Evolutionary conservation across 108 stramenopile genomes (phyloP).

Genomic region (Pseudonitzschia multistriata): DNA sequence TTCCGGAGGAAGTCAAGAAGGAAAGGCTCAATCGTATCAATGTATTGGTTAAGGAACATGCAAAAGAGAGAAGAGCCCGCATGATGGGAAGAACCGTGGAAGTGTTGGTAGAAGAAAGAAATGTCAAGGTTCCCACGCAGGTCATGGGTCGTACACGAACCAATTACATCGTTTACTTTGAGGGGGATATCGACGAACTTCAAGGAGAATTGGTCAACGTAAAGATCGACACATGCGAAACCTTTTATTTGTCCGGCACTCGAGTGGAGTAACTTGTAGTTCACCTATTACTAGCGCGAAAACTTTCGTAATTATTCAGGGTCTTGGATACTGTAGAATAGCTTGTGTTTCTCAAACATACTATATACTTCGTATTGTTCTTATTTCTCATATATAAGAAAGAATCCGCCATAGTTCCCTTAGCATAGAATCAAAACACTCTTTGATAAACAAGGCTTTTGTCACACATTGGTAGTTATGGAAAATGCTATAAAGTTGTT

Average conservation of each 20-base stretch:
- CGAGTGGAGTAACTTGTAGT: slow-evolving; percentile 24
- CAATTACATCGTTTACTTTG: slow-evolving; percentile 89
- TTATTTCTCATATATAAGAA: too few relatives aligned
- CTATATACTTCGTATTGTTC: too few relatives aligned
- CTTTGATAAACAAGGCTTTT: too few relatives aligned
- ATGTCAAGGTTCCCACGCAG: slow-evolving; percentile 86
- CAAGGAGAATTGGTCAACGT: slow-evolving; percentile 86
- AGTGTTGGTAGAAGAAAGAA: slow-evolving; percentile 92
- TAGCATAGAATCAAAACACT: too few relatives aligned
- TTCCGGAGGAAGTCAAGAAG: slow-evolving; percentile 85
- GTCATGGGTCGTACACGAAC: slow-evolving; percentile 92
- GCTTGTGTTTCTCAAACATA: too few relatives aligned
- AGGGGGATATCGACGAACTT: slow-evolving; percentile 87
- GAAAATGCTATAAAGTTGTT: background rate
- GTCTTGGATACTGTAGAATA: too few relatives aligned
- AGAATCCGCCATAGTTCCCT: too few relatives aligned
- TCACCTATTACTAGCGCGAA: background rate
- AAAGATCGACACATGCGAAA: slow-evolving; percentile 63
- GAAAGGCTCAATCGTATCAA: slow-evolving; percentile 90
- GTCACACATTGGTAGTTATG: too few relatives aligned
- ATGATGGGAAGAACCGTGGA: slow-evolving; percentile 90
- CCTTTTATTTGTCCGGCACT: slow-evolving; percentile 70
- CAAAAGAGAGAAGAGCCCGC: slow-evolving; percentile 84
- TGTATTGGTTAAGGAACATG: slow-evolving; percentile 81
- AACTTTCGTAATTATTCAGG: background rate